Percentiles rank a stretch among this genome's conserved stretches.
Conservation (phyloP, 2,329 filamentous ascomycete genomes). For the Arthrobotrys conoides region DNA sequence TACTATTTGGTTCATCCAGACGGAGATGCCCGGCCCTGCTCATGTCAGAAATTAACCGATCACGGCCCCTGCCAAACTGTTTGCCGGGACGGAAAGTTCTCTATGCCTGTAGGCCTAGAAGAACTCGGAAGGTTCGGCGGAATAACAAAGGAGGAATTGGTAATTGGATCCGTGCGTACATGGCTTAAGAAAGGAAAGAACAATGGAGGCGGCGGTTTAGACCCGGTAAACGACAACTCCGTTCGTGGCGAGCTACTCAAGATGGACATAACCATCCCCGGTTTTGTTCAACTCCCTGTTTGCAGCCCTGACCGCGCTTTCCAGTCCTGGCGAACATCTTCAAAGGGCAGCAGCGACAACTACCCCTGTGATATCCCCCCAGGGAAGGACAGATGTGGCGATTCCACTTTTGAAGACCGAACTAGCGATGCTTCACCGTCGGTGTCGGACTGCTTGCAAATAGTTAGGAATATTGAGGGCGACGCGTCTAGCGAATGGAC, state of each 20-base stretch:
- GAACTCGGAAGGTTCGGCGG: constrained; percentile 64
- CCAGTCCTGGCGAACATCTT: constrained; percentile 65
- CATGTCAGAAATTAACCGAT: background rate
- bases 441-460: constrained; percentile 66
- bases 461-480: constrained; percentile 66
- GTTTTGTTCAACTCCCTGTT: constrained; percentile 67
- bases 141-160: constrained; percentile 61
- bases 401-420: constrained; percentile 66
- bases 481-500: constrained; percentile 56
- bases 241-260: constrained; percentile 2
- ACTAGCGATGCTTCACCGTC: constrained; percentile 66
- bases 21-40: constrained; percentile 55
- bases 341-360: constrained; percentile 61
- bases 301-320: constrained; percentile 66
- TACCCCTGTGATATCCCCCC: constrained; percentile 66
- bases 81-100: constrained; percentile 64
- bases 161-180: constrained; percentile 63
- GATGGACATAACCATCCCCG: constrained; percentile 66
- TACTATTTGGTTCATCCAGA: constrained; percentile 66
- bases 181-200: constrained; percentile 65
- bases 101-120: constrained; percentile 64
- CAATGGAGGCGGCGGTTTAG: constrained; percentile 64
- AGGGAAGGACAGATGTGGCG: constrained; percentile 64
- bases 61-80: constrained; percentile 39
- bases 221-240: constrained; percentile 63